Percentiles rank a stretch among this genome's conserved stretches.
Conservation (phyloP, 2,329 filamentous ascomycete genomes). For the Aspergillus sp. region DNA sequence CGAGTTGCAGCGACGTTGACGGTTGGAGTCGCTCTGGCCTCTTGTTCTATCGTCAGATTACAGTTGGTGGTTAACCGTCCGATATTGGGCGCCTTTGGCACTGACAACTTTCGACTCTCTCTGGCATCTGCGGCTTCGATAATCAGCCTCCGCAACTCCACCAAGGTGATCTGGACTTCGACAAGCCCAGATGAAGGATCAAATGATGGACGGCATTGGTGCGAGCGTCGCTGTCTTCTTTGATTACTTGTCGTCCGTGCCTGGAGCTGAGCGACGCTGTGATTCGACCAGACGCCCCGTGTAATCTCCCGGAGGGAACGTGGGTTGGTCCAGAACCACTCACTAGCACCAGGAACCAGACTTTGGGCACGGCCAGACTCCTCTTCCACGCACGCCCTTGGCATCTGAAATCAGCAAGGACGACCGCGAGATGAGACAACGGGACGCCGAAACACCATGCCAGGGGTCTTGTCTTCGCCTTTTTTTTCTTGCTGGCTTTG, state of each 20-base stretch:
- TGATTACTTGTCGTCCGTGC: slow-evolving; percentile 19
- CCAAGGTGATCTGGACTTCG: slow-evolving; percentile 2
- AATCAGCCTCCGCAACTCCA: slow-evolving; percentile 11
- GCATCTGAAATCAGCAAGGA: slow-evolving; percentile 4
- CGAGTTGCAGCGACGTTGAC: background rate
- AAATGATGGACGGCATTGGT: slow-evolving; percentile 5
- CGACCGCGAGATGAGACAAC: slow-evolving; percentile 5
- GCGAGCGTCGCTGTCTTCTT: slow-evolving; percentile 2
- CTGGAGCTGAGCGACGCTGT: slow-evolving; percentile 16
- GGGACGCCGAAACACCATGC: background rate
- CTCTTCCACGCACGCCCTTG: slow-evolving; percentile 9
- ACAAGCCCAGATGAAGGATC: slow-evolving; percentile 7
- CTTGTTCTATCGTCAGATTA: background rate
- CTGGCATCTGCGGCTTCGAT: background rate
- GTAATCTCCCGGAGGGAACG: slow-evolving; percentile 27
- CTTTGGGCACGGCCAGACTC: slow-evolving; percentile 10
- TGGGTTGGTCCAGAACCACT: slow-evolving; percentile 25
- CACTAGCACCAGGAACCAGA: slow-evolving; percentile 5
- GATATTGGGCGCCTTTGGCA: background rate
- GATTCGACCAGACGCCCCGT: slow-evolving; percentile 19
- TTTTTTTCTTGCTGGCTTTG: background rate
- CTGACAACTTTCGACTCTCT: background rate
- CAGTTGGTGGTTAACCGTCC: background rate
- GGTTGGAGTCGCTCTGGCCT: background rate
- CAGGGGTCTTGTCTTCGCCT: slow-evolving; percentile 4